These are phyloP conservation scores for Anisodus tanguticus DNA, from an alignment of 257 asterid species.

Conservation along the genomic window DNA sequence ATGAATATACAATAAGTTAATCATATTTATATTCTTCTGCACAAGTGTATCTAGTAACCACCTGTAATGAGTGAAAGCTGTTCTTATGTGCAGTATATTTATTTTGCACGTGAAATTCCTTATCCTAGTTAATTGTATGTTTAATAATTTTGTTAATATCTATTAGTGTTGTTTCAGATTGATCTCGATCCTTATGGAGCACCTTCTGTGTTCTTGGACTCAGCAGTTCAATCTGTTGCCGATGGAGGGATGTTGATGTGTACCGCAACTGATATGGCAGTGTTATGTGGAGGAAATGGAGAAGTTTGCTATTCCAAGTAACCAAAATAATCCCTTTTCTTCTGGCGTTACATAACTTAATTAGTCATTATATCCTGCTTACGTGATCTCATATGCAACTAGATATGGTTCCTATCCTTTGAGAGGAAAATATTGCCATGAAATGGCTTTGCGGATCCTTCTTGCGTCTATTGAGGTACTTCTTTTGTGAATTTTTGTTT, in stretches of 20 bases:
- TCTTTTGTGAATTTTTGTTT: conserved; percentile 20
- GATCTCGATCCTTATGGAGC: conserved; percentile 99
- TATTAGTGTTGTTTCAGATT: conserved; percentile 57
- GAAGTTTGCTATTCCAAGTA: conserved; percentile 99
- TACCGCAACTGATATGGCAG: conserved; percentile 99
- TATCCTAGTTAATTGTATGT: not conserved
- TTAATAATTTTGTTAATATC: not conserved
- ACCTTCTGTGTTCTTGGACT: conserved; percentile 92
- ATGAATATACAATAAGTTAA: conserved; percentile 33
- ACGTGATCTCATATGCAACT: conserved; percentile 35
- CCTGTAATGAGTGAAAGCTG: not conserved
- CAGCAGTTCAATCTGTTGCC: conserved; percentile 90
- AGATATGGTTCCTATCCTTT: conserved; percentile 96
- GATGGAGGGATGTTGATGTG: conserved; percentile 97
- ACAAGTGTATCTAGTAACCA: not conserved
- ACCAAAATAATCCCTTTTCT: conserved; percentile 38
- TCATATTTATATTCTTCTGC: conserved; percentile 1
- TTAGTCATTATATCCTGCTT: conserved; percentile 36
- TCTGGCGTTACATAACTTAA: not conserved
- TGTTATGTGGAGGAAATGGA: conserved; percentile 92
- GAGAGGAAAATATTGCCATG: conserved; percentile 96
- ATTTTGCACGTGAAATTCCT: not conserved
- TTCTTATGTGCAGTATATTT: not conserved
- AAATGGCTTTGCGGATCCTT: conserved; percentile 97
- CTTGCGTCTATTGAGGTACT: conserved; percentile 95